A percentile compares a stretch with the other conserved stretches of the same genome.
These are phyloP conservation scores for Emergomyces orientalis DNA, from an alignment of 2,329 filamentous ascomycete genomes.

Conservation along the genomic window DNA sequence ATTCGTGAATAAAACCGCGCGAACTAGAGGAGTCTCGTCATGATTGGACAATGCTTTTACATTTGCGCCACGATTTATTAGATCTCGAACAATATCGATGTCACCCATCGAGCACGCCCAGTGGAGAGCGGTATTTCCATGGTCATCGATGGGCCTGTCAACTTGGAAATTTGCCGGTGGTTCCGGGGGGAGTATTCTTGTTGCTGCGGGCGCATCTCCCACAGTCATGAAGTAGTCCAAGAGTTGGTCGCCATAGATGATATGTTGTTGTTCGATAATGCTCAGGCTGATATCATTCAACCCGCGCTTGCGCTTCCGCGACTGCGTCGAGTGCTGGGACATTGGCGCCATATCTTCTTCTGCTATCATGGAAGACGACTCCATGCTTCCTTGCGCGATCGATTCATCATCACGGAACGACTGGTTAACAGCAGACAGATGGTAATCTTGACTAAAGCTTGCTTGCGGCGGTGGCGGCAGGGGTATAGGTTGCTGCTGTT, in stretches of 20 bases:
- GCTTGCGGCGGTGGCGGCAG: neutral
- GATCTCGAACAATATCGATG: constrained; percentile 76
- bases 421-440: constrained; percentile 17
- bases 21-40: constrained; percentile 88
- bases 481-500: neutral
- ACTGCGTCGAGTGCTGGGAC: constrained; percentile 50
- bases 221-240: constrained; percentile 92
- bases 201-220: constrained; percentile 60
- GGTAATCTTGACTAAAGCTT: constrained; percentile 10
- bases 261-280: constrained; percentile 63
- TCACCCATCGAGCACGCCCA: constrained; percentile 99
- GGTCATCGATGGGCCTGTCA: constrained; percentile 86
- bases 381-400: constrained; percentile 71
- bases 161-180: constrained; percentile 81
- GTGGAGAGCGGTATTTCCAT: constrained; percentile 85
- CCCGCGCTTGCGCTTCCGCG: constrained; percentile 68
- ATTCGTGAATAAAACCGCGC: constrained; percentile 91
- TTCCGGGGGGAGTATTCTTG: constrained; percentile 53
- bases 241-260: constrained; percentile 83
- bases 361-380: constrained; percentile 73
- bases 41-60: constrained; percentile 58
- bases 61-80: constrained; percentile 71
- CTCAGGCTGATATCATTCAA: constrained; percentile 48
- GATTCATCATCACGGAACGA: constrained; percentile 59
- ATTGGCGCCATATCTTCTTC: constrained; percentile 71